Percentiles rank a stretch among this genome's conserved stretches.
Evolutionary conservation across 2,329 filamentous ascomycete species (phyloP).

Genomic region (Penicillium freii): DNA sequence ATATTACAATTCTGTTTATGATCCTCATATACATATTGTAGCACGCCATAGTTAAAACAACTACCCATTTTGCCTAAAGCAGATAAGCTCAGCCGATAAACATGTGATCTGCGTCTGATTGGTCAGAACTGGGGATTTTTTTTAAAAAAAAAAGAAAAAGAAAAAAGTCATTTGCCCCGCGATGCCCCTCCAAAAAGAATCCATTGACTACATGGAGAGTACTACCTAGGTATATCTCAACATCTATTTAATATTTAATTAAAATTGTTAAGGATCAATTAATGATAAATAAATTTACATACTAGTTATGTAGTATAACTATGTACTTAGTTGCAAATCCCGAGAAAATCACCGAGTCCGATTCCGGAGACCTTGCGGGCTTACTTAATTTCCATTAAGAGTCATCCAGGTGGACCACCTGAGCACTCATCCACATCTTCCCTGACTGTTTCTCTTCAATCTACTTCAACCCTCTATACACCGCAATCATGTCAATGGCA

Average conservation of each 20-base stretch:
- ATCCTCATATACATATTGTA: too few species aligned
- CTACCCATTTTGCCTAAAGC: not conserved
- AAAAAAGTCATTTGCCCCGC: not conserved
- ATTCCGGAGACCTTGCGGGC: slow-evolving; percentile 18
- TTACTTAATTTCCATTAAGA: slow-evolving; percentile 21
- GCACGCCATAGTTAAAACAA: too few species aligned
- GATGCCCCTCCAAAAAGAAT: slow-evolving; percentile 3
- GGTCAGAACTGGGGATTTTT: not conserved
- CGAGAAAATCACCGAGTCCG: slow-evolving; percentile 3
- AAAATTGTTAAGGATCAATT: too few species aligned
- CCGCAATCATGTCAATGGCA: slow-evolving; percentile 32
- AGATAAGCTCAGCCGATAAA: slow-evolving; percentile 1
- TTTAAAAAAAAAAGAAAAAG: not conserved
- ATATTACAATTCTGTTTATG: too few species aligned
- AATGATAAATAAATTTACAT: not conserved
- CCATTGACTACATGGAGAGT: not conserved
- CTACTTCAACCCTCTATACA: not conserved
- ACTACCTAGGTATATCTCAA: not conserved
- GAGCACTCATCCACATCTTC: slow-evolving; percentile 11
- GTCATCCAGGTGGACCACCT: not conserved
- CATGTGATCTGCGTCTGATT: slow-evolving; percentile 2
- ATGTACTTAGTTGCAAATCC: not conserved
- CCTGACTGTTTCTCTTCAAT: slow-evolving; percentile 4
- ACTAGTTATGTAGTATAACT: not conserved
- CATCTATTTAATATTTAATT: not conserved